phyloP scores from a whole-genome alignment of 2,329 filamentous ascomycete genomes.

The Zasmidium citrigriseum region DNA sequence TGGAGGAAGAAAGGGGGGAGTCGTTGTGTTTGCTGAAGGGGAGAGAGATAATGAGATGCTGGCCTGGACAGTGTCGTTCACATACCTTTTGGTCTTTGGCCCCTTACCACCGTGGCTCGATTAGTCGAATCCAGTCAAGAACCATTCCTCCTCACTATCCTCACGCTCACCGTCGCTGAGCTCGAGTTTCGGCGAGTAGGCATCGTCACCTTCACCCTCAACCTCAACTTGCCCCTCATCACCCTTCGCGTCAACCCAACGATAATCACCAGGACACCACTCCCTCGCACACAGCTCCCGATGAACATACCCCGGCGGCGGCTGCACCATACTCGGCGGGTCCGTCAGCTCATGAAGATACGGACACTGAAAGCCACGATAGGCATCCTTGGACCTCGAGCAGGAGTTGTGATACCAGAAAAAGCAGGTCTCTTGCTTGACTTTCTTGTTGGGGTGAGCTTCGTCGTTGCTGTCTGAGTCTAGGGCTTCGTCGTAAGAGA shows the following conservation, averaged over 20 bases:
- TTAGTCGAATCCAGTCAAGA: constrained; percentile 36
- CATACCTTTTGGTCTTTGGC: neutral
- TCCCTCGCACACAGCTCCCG: constrained; percentile 9
- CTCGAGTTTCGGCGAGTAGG: neutral
- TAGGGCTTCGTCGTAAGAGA: constrained; percentile 6
- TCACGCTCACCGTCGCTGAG: neutral
- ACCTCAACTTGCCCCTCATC: neutral
- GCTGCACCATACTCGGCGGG: constrained; percentile 18
- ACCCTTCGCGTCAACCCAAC: neutral
- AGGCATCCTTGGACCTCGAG: constrained; percentile 7
- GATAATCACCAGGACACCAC: constrained; percentile 28
- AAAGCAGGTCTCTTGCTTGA: constrained; percentile 18
- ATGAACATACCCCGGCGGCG: constrained; percentile 21
- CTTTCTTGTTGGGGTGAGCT: neutral
- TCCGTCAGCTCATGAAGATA: constrained; percentile 16
- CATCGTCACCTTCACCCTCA: neutral
- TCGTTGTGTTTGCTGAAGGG: neutral
- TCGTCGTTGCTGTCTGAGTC: neutral
- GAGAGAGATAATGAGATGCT: neutral
- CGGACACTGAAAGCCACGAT: constrained; percentile 5
- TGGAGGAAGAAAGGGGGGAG: neutral
- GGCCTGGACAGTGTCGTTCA: neutral
- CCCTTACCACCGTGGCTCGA: neutral
- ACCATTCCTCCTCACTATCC: constrained; percentile 8
- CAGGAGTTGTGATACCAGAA: constrained; percentile 26